These are phyloP conservation scores for Tolypocladium album DNA, from an alignment of 2,329 filamentous ascomycete genomes.

Conservation along the genomic window DNA sequence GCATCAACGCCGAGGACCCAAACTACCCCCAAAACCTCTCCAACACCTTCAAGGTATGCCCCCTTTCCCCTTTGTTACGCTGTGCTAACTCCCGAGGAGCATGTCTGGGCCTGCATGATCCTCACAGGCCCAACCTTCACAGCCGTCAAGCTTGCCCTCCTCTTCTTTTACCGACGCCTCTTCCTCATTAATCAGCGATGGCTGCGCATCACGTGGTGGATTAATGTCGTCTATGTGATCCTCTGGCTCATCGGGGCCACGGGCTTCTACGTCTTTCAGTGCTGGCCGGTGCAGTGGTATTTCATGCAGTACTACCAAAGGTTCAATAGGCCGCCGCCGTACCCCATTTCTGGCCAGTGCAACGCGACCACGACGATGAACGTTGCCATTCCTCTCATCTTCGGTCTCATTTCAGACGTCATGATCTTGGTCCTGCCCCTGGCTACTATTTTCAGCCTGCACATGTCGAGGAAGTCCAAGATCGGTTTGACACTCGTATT, in stretches of 20 bases:
- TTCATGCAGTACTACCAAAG: background rate
- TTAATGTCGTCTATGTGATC: background rate
- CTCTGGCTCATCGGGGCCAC: background rate
- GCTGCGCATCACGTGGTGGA: background rate
- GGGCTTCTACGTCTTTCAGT: background rate
- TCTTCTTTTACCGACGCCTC: background rate
- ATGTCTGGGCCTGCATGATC: background rate
- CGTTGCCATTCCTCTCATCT: background rate
- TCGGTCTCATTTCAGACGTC: background rate
- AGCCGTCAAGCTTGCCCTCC: background rate
- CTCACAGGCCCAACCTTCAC: background rate
- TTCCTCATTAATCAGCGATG: background rate
- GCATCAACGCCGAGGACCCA: background rate
- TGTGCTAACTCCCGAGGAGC: background rate
- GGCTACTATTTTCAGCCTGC: background rate
- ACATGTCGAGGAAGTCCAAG: background rate
- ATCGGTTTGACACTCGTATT: background rate
- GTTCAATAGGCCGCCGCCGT: background rate
- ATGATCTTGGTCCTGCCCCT: background rate
- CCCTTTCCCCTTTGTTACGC: background rate
- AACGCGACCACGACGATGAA: background rate
- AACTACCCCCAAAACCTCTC: background rate
- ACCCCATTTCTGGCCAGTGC: background rate
- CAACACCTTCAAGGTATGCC: background rate
- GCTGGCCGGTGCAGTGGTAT: background rate